Base-by-base conservation (phyloP, 805 yeast species). In the Yamadazyma paraphyllophila region DNA sequence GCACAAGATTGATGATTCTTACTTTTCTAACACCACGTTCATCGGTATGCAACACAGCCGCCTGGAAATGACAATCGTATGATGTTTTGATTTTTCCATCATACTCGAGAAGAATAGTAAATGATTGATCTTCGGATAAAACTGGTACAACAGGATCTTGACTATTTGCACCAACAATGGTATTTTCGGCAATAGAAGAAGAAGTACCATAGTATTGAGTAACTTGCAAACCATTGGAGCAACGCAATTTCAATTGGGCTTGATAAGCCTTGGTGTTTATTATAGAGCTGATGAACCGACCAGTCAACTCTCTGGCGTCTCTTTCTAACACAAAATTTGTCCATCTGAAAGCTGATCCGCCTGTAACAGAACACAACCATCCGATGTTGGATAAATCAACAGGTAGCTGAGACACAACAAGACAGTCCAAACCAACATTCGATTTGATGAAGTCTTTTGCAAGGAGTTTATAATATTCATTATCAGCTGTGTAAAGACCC, bases 1-100 rank as follows among this genome's bases (percentile, higher is more conserved):
- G 80, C n/a, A 85, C 84, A 46, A 82, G 70, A 59, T 94, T 94
- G 40, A 87, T 77, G n/a, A 90, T 90, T 50, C 99, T 77, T 12
- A 94, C 92, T 55, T 88, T 84, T 53, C 97, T 73, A 7, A 74
- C 66, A 16, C 99, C 99, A 39, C 74, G 74, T 2, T 74, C 59
- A 39, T 89, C 86, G 0, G 97, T 91, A 61, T 90, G 92, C 45
- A 94, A 69, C 24, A 94, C 54, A 0, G 98, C 97, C 1, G 88
- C 85, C 66, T 94, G 99, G 71, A 92, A 88, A 62, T 89, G 94
- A 16, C 88, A 86, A 62, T 90, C 97, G 32, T 77, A 73, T 49
- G 80, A 80, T 1, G 85, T 72, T 47, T 82, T 79, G 29, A 89
- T 69, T 49, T 80, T 81, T 2, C 89, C 89, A 58, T 90, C 97